phyloP scores from a whole-genome alignment of 2,329 filamentous ascomycete species.

The Colletotrichum siamense region DNA sequence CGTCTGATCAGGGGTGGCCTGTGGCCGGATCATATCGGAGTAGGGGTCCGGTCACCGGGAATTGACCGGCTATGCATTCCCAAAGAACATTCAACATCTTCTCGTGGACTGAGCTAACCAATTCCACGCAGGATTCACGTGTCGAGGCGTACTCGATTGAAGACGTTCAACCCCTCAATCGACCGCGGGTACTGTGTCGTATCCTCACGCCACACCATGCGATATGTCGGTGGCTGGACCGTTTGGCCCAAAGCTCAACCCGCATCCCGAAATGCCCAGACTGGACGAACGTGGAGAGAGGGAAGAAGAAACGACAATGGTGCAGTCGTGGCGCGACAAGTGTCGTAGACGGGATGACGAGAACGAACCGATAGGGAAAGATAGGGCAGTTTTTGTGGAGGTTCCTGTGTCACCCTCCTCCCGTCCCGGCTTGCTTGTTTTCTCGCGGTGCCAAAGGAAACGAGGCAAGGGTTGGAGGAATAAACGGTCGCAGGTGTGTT shows the following conservation, averaged over 20 bases:
- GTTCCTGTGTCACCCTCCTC: neutral
- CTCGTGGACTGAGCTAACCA: neutral
- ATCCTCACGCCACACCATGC: neutral
- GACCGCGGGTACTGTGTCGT: fast-evolving
- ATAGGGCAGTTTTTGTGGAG: neutral
- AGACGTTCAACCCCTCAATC: neutral
- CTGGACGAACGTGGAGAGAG: neutral
- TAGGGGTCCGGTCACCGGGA: neutral
- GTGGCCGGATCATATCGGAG: neutral
- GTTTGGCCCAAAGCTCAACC: neutral
- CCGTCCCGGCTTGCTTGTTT: neutral
- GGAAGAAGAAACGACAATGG: neutral
- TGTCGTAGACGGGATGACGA: neutral
- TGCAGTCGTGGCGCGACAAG: neutral
- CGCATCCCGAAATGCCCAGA: neutral
- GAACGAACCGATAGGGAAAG: neutral
- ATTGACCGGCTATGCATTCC: neutral
- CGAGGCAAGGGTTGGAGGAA: neutral
- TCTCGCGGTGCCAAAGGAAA: neutral
- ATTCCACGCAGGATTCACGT: neutral
- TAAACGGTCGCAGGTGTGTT: neutral
- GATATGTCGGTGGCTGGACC: neutral
- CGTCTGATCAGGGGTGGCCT: neutral
- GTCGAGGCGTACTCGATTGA: neutral
- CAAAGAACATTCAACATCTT: neutral